Conservation (phyloP, 2,329 filamentous ascomycete genomes). For the Orbilia ellipsospora region DNA sequence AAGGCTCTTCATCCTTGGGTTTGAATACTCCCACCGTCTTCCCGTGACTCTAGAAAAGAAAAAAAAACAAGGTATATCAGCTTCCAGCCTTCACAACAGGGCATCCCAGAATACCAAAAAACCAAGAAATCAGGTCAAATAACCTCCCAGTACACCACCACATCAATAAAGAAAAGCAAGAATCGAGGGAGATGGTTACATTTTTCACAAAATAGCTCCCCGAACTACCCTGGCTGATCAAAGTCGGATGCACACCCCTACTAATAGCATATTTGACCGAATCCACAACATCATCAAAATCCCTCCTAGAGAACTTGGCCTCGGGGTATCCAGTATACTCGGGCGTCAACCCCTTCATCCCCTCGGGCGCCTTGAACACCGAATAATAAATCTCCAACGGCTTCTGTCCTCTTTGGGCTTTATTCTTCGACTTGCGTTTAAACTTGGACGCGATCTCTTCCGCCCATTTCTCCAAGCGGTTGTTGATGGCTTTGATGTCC, state of each 20-base stretch:
- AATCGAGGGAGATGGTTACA: conserved; percentile 28
- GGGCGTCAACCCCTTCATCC: conserved; percentile 77
- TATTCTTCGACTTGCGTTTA: conserved; percentile 67
- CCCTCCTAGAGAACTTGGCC: conserved; percentile 76
- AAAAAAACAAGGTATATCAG: background rate
- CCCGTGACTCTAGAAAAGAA: conserved; percentile 70
- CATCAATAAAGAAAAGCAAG: background rate
- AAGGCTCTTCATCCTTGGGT: conserved; percentile 98
- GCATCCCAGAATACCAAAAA: too few species aligned
- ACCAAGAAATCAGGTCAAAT: too few species aligned
- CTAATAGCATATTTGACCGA: conserved; percentile 91
- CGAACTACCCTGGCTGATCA: conserved; percentile 97
- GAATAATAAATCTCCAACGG: conserved; percentile 95
- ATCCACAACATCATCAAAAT: conserved; percentile 90
- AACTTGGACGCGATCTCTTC: conserved; percentile 98
- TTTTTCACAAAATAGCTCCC: conserved; percentile 98
- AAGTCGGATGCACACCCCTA: conserved; percentile 88
- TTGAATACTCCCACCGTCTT: conserved; percentile 99
- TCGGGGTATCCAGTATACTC: conserved; percentile 68
- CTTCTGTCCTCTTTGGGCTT: conserved; percentile 71
- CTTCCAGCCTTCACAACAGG: background rate
- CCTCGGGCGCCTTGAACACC: conserved; percentile 93
- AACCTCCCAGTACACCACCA: background rate
- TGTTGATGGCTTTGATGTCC: conserved; percentile 98
- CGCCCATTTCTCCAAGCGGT: conserved; percentile 92